phyloP scores from a whole-genome alignment of 352 stramenopile species.

The Phytopythium ostracodes region DNA sequence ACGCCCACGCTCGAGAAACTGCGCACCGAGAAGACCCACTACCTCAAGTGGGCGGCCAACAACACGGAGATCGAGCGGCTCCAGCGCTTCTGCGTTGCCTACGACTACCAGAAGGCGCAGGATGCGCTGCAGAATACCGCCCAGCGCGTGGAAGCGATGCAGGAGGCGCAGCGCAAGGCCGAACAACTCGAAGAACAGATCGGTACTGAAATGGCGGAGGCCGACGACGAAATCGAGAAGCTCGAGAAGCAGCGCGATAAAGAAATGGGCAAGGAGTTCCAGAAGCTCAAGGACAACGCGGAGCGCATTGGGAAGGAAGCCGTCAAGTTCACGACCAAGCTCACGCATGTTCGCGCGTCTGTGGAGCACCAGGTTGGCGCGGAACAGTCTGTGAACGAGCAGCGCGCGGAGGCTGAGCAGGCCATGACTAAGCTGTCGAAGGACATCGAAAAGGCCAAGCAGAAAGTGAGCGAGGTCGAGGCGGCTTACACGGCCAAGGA shows the following conservation, averaged over 20 bases:
- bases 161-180: constrained; percentile 79
- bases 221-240: constrained; percentile 81
- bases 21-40: constrained; percentile 95
- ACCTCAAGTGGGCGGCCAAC: constrained; percentile 98
- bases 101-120: constrained; percentile 91
- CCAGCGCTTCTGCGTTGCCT: constrained; percentile 96
- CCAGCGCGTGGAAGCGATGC: constrained; percentile 87
- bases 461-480: constrained; percentile 56
- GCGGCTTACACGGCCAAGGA: constrained; percentile 47
- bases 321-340: constrained; percentile 82
- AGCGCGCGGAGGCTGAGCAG: constrained; percentile 74
- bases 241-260: constrained; percentile 78
- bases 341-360: constrained; percentile 65
- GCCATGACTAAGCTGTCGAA: constrained; percentile 78
- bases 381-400: constrained; percentile 53
- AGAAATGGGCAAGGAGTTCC: constrained; percentile 83
- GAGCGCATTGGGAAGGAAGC: constrained; percentile 78
- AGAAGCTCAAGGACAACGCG: constrained; percentile 76
- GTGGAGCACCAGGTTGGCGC: constrained; percentile 68
- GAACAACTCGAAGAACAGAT: constrained; percentile 46
- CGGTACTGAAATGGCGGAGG: constrained; percentile 63
- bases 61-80: constrained; percentile 98
- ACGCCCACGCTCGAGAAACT: constrained; percentile 98
- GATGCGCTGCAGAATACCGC: constrained; percentile 83
- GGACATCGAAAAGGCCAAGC: constrained; percentile 73